Base-by-base conservation (phyloP, 2,329 filamentous ascomycete genomes). In the Aspergillus clavatus region DNA sequence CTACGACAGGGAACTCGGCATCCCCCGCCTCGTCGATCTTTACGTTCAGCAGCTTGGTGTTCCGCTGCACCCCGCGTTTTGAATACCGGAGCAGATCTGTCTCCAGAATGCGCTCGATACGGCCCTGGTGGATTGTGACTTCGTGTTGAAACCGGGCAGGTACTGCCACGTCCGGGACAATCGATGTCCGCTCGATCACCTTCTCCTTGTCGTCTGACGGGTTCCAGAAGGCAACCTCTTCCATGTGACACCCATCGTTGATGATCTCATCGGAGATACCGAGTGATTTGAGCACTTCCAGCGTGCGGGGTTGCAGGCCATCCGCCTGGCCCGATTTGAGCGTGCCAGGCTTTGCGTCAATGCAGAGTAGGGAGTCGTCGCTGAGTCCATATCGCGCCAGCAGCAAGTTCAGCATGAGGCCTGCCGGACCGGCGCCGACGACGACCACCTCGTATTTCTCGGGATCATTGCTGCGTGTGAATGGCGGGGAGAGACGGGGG, bases 101-200 rank as follows among this genome's bases (percentile, higher is more conserved):
- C 48, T 87, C 82, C 52, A 88, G 82, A 31, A 85, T 81, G 11
- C 81, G 75, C 67, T 88, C 84, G 46, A 87, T 87, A 51, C 80
- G 67, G 5, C 84, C 85, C 61, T 88, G 84, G 58, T 88, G 84
- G 10, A 88, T 68, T 2, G 86, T 76, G 1, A 84, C 82, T 40
- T 83, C 86, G 58, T 85, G 85, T 4, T 82, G 82, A 54, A 84
- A 87, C 40, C 84, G 75, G 11, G 83, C 82, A 43, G 86, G 82
- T 46, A 87, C 84, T 4, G 81, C 83, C 3, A 72, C 67, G 45
- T 72, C 67, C 1, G 59, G 59, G 7, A 71, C 63, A 19, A 70
- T 62, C 22, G 82, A 81, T 1, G 83, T 87, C 52, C 83, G 74
- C 24, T 75, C 71, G 51, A 87, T 86, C 24, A 81, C 79, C 31